These are phyloP conservation scores for Pythium biforme DNA, from an alignment of 352 stramenopile genomes.

Conservation along the genomic window DNA sequence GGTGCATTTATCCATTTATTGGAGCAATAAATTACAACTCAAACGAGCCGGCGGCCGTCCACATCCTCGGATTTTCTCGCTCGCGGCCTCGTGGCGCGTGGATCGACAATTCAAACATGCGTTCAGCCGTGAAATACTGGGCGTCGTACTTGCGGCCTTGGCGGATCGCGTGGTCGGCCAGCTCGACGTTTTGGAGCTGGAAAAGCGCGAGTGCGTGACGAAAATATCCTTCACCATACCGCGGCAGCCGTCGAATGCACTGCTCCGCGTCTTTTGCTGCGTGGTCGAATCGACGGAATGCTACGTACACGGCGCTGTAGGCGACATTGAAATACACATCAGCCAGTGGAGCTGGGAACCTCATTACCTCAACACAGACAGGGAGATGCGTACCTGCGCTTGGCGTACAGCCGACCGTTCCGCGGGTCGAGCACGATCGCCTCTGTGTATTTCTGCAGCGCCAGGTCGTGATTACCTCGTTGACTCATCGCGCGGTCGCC, in stretches of 20 bases:
- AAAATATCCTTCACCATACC: constrained; percentile 30
- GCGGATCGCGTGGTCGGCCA: constrained; percentile 16
- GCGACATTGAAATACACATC: background rate
- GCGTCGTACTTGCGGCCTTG: constrained; percentile 19
- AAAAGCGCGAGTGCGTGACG: constrained; percentile 28
- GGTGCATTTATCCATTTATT: background rate
- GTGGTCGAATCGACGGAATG: constrained; percentile 22
- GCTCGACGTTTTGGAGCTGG: constrained; percentile 4
- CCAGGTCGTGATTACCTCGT: constrained; percentile 10
- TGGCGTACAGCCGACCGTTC: constrained; percentile 24
- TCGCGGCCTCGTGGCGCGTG: constrained; percentile 13
- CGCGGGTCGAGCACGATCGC: constrained; percentile 26
- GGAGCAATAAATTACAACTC: constrained; percentile 19
- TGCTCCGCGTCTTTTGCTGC: constrained; percentile 22
- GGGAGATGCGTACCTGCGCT: constrained; percentile 20
- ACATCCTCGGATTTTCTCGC: constrained; percentile 1
- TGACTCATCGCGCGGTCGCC: constrained; percentile 16
- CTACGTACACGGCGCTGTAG: constrained; percentile 25
- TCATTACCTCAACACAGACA: background rate
- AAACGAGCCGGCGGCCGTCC: constrained; percentile 9
- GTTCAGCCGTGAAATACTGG: constrained; percentile 19
- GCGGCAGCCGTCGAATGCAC: constrained; percentile 24
- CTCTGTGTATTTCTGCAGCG: constrained; percentile 25
- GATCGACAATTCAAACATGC: constrained; percentile 19
- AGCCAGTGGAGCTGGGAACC: background rate